Evolutionary conservation across 2,329 filamentous ascomycete species (phyloP).

Genomic region (Aspergillus fumigatus): DNA sequence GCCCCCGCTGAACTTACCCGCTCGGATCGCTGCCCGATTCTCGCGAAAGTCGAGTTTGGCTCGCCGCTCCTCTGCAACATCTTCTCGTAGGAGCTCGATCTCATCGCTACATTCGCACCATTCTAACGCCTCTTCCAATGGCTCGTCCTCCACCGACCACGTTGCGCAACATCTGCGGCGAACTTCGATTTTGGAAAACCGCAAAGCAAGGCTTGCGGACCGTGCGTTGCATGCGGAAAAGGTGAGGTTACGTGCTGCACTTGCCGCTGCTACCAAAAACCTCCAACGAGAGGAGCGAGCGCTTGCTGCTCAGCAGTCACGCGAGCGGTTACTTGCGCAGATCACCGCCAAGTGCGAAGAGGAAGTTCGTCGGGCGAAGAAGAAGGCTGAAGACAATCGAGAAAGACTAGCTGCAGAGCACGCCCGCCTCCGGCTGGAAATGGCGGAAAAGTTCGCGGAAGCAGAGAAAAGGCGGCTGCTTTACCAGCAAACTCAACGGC

Average conservation of each 20-base stretch:
- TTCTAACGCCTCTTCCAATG: conserved; percentile 48
- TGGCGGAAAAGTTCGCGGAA: conserved; percentile 62
- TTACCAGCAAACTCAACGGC: conserved; percentile 45
- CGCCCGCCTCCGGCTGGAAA: conserved; percentile 54
- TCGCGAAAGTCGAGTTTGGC: conserved; percentile 50
- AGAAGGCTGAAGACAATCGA: conserved; percentile 62
- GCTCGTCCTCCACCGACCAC: conserved; percentile 52
- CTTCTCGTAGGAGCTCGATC: conserved; percentile 61
- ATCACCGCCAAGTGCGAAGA: conserved; percentile 63
- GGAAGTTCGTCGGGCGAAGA: conserved; percentile 61
- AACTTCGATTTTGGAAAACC: conserved; percentile 60
- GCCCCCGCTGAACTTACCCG: conserved; percentile 49
- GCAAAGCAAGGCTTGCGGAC: conserved; percentile 61
- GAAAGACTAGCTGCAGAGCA: conserved; percentile 61
- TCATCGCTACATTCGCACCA: conserved; percentile 61
- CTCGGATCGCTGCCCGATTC: conserved; percentile 61
- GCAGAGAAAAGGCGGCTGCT: conserved; percentile 54
- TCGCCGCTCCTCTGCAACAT: conserved; percentile 57
- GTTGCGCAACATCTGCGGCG: conserved; percentile 62
- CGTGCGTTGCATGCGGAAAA: conserved; percentile 63
- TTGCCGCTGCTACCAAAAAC: conserved; percentile 53
- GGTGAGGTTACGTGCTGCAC: conserved; percentile 58
- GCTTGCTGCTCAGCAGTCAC: conserved; percentile 58
- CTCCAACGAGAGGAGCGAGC: conserved; percentile 59
- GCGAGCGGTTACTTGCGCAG: conserved; percentile 60